These are phyloP conservation scores for Trichoderma sp. DNA, from an alignment of 2,329 filamentous ascomycete species.

Conservation along the genomic window DNA sequence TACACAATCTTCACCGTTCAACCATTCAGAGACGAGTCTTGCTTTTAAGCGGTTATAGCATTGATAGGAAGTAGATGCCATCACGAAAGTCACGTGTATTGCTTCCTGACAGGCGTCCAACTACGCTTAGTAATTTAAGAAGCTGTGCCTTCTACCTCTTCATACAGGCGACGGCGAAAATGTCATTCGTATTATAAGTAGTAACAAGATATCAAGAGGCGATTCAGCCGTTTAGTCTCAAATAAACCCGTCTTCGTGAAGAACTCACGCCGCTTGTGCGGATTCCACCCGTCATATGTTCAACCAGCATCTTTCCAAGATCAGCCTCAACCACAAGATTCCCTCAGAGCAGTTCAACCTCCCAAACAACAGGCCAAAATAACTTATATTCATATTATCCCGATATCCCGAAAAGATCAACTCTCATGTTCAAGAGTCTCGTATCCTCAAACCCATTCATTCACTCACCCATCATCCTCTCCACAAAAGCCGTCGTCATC, in stretches of 20 bases:
- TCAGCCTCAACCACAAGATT: not conserved
- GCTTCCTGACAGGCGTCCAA: not conserved
- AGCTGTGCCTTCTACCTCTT: not conserved
- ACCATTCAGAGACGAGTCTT: not conserved
- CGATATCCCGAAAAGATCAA: not conserved
- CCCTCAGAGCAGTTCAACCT: not conserved
- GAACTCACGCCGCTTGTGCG: rapidly evolving
- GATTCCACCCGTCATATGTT: not conserved
- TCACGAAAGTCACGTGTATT: not conserved
- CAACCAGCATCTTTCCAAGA: not conserved
- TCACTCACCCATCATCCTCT: not conserved
- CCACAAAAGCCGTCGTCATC: not conserved
- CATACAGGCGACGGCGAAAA: not conserved
- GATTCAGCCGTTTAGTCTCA: no score
- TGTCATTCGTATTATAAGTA: not conserved
- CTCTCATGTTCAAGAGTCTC: not conserved
- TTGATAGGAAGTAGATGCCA: not conserved
- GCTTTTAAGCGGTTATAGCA: no score
- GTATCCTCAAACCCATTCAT: not conserved
- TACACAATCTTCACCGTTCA: rapidly evolving
- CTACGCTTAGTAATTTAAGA: not conserved
- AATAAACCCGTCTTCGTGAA: not conserved
- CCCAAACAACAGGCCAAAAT: not conserved
- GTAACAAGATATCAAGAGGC: not conserved
- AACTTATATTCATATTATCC: not conserved